Conservation (phyloP, 2,329 filamentous ascomycete genomes). For the Hymenoscyphus scutula region DNA sequence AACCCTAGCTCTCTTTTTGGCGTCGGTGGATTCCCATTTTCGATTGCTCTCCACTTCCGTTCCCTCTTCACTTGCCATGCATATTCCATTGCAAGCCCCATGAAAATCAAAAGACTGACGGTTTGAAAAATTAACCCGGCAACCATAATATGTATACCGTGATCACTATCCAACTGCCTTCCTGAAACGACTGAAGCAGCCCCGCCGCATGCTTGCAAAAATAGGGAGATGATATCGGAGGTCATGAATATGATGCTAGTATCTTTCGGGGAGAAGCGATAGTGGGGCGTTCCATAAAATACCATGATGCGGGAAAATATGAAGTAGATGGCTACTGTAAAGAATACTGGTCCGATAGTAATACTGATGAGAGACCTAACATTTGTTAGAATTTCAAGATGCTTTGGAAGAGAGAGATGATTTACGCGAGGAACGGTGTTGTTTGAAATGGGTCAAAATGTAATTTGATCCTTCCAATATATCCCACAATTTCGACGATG, state of each 20-base stretch:
- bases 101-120: constrained; percentile 36
- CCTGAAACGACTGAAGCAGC: constrained; percentile 50
- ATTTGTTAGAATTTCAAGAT: not conserved
- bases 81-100: constrained; percentile 20
- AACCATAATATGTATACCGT: constrained; percentile 39
- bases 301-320: constrained; percentile 54
- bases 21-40: not conserved
- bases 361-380: constrained; percentile 48
- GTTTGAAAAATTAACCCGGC: constrained; percentile 43
- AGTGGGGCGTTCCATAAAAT: constrained; percentile 49
- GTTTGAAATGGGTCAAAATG: constrained; percentile 48
- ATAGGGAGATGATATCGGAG: constrained; percentile 55
- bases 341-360: constrained; percentile 53
- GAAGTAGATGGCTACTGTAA: constrained; percentile 50
- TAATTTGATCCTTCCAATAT: constrained; percentile 53
- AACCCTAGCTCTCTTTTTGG: not conserved
- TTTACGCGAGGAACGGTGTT: constrained; percentile 48
- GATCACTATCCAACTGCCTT: constrained; percentile 21
- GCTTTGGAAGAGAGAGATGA: not conserved
- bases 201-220: constrained; percentile 58
- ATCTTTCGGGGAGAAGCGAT: constrained; percentile 45
- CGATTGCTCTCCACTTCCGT: not conserved
- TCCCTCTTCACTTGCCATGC: constrained; percentile 16
- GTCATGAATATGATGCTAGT: constrained; percentile 50
- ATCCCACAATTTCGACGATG: constrained; percentile 55